A percentile compares a stretch with the other conserved stretches of the same genome.
phyloP scores from a whole-genome alignment of 1,139 yeast species.

The Yamadazyma epiphylla region DNA sequence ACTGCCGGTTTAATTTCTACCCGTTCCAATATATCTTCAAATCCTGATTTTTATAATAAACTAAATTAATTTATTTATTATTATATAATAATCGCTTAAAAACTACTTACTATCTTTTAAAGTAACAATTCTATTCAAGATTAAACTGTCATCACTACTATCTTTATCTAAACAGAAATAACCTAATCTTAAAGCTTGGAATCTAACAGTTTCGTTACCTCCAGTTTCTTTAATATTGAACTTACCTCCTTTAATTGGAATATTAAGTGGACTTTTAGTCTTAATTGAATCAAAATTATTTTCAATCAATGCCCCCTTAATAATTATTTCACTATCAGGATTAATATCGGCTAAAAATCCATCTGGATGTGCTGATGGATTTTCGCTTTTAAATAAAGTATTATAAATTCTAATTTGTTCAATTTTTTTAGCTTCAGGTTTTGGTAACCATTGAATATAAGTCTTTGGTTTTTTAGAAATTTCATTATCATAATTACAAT shows the following conservation, averaged over 20 bases:
- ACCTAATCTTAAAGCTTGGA: slow-evolving; percentile 97
- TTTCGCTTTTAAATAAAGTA: slow-evolving; percentile 85
- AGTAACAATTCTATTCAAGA: slow-evolving; percentile 85
- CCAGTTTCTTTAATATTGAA: slow-evolving; percentile 63
- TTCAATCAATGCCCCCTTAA: slow-evolving; percentile 70
- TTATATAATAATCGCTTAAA: not conserved
- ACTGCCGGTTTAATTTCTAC: too few species aligned
- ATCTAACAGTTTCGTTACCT: slow-evolving; percentile 81
- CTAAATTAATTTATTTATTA: not conserved
- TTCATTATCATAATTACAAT: slow-evolving; percentile 73
- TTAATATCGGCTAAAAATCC: slow-evolving; percentile 86
- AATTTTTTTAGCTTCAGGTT: slow-evolving; percentile 51
- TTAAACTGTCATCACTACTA: slow-evolving; percentile 52
- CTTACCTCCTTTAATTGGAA: slow-evolving; percentile 60
- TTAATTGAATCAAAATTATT: slow-evolving; percentile 69
- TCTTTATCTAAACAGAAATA: slow-evolving; percentile 92
- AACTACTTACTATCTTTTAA: slow-evolving; percentile 52
- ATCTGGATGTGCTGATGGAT: slow-evolving; percentile 83
- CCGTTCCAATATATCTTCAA: too few species aligned
- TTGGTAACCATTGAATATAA: slow-evolving; percentile 95
- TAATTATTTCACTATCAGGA: slow-evolving; percentile 68
- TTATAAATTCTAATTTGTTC: slow-evolving; percentile 84
- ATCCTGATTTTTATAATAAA: too few species aligned
- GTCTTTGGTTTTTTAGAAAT: slow-evolving; percentile 80
- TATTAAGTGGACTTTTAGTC: slow-evolving; percentile 72